Base-by-base conservation (phyloP, 768 basidiomycete species). In the Ramaria sp. region DNA sequence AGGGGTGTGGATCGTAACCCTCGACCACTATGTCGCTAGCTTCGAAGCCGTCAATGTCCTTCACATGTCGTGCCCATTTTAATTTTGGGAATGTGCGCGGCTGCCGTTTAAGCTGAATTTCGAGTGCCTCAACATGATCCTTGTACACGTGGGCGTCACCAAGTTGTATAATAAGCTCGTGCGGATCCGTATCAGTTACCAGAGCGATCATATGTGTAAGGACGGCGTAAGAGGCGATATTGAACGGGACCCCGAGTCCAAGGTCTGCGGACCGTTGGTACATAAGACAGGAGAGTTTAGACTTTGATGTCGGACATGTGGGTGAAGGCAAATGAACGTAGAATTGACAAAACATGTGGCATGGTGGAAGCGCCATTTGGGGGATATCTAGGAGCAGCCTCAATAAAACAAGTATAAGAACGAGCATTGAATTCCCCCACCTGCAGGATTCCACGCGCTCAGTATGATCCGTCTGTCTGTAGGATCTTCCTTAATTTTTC, bases 301-400 rank as follows among this genome's bases (percentile, higher is more conserved):
- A 86, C 61, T 81, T 84, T 17, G 73, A 66, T 22, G 62, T 41
- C 1, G 81, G 75, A 17, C 75, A 64, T 13, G 70, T 63, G 0
- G 75, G 61, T 3, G 82, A 71, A 0, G 95, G 88, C 37, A 95
- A 83, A 66, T 91, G 87, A 37, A 99, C 95, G 74, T 91, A 97
- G 78, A 99, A 99, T 68, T 99, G 96, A 72, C 93, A 97, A 71
- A 98, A 86, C 83, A 98, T 87, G 71, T 98, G 96, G 70, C 96
- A 99, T 0, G 96, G 96, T 0, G 96, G 96, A 0, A 99, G 81
- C 0, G 96, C 96, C 96, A 98, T 99, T 39, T 80, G 76, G 0
- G 84, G 82, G 24, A 99, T 88, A 70, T 96, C 95, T 97, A 37
- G 3, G 38, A 38, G 49, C 7, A 15, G 6, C 20, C 19, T 39